Evolutionary conservation across 2,329 filamentous ascomycete species (phyloP).

Genomic region (Scedosporium apiospermum): DNA sequence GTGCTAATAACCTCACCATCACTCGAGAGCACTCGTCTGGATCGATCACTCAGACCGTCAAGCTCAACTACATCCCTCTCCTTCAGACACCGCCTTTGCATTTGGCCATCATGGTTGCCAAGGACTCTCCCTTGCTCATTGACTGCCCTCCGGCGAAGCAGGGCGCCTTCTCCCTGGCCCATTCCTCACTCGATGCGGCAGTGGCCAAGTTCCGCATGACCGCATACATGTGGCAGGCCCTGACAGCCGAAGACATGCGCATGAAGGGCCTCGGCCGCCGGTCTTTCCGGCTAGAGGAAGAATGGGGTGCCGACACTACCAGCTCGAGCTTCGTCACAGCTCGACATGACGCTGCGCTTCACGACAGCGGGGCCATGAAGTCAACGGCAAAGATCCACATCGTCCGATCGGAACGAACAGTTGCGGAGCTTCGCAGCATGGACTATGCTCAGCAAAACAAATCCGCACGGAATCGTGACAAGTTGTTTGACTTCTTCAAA

Average conservation of each 20-base stretch:
- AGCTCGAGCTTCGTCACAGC: constrained; percentile 23
- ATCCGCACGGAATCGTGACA: constrained; percentile 43
- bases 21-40: background rate
- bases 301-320: constrained; percentile 60
- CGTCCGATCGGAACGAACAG: constrained; percentile 54
- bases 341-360: background rate
- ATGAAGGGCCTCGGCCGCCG: constrained; percentile 58
- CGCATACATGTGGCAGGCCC: constrained; percentile 68
- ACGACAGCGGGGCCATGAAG: constrained; percentile 7
- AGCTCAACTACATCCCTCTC: constrained; percentile 41
- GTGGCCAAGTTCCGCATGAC: constrained; percentile 64
- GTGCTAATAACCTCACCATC: background rate
- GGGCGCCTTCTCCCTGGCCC: constrained; percentile 40
- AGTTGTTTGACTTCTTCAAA: constrained; percentile 31
- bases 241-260: constrained; percentile 67
- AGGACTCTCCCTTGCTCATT: constrained; percentile 58
- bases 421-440: constrained; percentile 55
- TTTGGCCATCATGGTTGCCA: constrained; percentile 59
- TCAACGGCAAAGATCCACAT: constrained; percentile 56
- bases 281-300: constrained; percentile 65
- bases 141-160: constrained; percentile 56
- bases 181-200: constrained; percentile 48
- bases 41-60: background rate
- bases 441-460: constrained; percentile 56
- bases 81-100: constrained; percentile 55